Base-by-base conservation (phyloP, 768 basidiomycete genomes). In the Leccinum truebloodii region DNA sequence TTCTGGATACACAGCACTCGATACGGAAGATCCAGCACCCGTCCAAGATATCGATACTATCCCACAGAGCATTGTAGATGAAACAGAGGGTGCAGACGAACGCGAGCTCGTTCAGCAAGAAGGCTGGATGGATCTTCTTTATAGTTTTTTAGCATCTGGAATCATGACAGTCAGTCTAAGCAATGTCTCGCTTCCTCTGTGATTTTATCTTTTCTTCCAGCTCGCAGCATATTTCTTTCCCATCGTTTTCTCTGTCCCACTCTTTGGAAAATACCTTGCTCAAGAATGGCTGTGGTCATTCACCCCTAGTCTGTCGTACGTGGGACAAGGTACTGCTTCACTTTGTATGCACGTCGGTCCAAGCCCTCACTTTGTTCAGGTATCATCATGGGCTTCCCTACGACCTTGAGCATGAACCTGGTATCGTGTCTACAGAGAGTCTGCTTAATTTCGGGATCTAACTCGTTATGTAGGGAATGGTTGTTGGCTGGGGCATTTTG, bases 371-470 rank as follows among this genome's bases (percentile, higher is more conserved):
- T 58, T 24, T 56, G 16, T n/a, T 53, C 20, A 89, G 92, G 94
- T 6, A 94, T 98, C 61, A 98, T 98, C 67, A 98, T 98, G 96
- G 96, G 95, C 4, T 93, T 95, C 68, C 90, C 94, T 0, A 96
- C 94, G 0, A 95, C 95, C 0, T 67, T 95, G 37, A 92, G 90
- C 71, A 98, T 98, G 95, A 95, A 89, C 65, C 73, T 94, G 59
- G 92, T 92, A 67, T 69, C 14, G 8, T 52, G n/a, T 54, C 14
- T 81, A 73, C 22, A 18, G 14, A 18, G 26, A 61, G 52, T 34
- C 41, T 2, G 52, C 24, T 20, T 28, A 55, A 14, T 6, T 24
- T 18, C 30, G n/a, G 30, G n/a, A 54, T 63, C 62, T 65, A 13
- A 61, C 39, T 9, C 2, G 12, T 46, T 12, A 4, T 39, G 20